Conservation (phyloP, 1,139 yeast genomes). For the Pichia sp. region DNA sequence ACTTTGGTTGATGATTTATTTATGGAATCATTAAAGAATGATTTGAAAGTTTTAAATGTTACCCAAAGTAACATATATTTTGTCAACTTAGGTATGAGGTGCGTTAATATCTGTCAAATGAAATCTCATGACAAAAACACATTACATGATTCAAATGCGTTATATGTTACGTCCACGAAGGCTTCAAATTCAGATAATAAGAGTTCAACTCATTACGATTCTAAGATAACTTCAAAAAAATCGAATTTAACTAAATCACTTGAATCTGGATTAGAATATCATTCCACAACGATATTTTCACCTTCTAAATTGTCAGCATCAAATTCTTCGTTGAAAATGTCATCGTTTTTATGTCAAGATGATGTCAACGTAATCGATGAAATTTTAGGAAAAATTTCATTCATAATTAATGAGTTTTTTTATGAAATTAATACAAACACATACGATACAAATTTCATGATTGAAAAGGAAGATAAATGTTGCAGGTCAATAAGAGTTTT, state of each 20-base stretch:
- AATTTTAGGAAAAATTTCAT: conserved; percentile 12
- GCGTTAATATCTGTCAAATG: conserved; percentile 21
- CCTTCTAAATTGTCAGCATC: conserved; percentile 3
- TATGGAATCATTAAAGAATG: conserved; percentile 22
- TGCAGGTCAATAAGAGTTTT: background rate
- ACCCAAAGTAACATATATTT: conserved; percentile 14
- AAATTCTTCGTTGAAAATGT: background rate
- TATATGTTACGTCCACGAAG: background rate
- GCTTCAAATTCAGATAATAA: background rate
- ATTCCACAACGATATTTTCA: conserved; percentile 5
- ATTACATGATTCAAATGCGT: background rate
- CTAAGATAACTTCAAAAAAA: background rate
- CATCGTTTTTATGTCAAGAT: background rate
- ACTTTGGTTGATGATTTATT: conserved; percentile 18
- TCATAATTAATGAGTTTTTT: conserved; percentile 12
- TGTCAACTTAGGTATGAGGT: conserved; percentile 24
- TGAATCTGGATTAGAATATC: conserved; percentile 3
- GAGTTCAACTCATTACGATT: background rate
- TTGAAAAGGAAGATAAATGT: background rate
- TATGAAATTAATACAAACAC: conserved; percentile 2
- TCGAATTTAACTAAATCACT: conserved; percentile 8
- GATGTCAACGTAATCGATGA: conserved; percentile 16
- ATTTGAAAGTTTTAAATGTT: conserved; percentile 12
- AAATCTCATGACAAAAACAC: background rate
- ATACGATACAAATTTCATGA: background rate